These are phyloP conservation scores for Diaporthe sp. DNA, from an alignment of 2,329 filamentous ascomycete genomes.

Conservation along the genomic window DNA sequence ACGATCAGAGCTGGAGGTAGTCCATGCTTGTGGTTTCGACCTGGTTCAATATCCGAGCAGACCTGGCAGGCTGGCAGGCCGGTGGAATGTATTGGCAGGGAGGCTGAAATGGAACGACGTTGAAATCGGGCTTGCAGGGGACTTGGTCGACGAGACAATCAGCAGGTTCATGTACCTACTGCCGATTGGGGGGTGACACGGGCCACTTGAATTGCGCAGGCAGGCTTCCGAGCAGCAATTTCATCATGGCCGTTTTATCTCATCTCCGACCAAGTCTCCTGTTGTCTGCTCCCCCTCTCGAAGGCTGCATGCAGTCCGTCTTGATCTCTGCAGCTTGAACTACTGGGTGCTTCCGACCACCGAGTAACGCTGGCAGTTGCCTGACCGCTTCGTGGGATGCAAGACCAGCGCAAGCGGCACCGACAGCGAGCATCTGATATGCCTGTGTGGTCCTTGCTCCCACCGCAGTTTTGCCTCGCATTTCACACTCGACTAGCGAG, in stretches of 20 bases:
- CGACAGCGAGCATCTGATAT: slow-evolving; percentile 22
- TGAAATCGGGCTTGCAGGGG: slow-evolving; percentile 28
- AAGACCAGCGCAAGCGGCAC: slow-evolving; percentile 14
- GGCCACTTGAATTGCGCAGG: slow-evolving; percentile 5
- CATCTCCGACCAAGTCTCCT: slow-evolving; percentile 29
- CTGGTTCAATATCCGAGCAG: slow-evolving; percentile 16
- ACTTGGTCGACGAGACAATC: background rate
- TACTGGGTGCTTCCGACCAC: background rate
- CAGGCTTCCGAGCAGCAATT: slow-evolving; percentile 33
- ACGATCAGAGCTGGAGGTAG: background rate
- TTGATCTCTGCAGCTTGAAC: background rate
- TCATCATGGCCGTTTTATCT: slow-evolving; percentile 25
- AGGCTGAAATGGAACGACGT: slow-evolving; percentile 37
- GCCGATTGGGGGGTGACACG: slow-evolving; percentile 23
- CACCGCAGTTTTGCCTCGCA: slow-evolving; percentile 34
- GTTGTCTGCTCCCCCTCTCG: background rate
- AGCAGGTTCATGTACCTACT: slow-evolving; percentile 11
- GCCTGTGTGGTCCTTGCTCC: slow-evolving; percentile 35
- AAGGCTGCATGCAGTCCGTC: background rate
- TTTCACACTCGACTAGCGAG: slow-evolving; percentile 31
- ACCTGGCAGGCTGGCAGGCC: background rate
- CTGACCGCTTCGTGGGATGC: slow-evolving; percentile 34
- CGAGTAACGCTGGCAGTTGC: slow-evolving; percentile 8
- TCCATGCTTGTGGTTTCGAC: slow-evolving; percentile 4
- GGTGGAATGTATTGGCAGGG: slow-evolving; percentile 20